Percentiles rank a stretch among this genome's conserved stretches.
phyloP scores from a whole-genome alignment of 1,284 basidiomycete species.

The Puccinia coronata region DNA sequence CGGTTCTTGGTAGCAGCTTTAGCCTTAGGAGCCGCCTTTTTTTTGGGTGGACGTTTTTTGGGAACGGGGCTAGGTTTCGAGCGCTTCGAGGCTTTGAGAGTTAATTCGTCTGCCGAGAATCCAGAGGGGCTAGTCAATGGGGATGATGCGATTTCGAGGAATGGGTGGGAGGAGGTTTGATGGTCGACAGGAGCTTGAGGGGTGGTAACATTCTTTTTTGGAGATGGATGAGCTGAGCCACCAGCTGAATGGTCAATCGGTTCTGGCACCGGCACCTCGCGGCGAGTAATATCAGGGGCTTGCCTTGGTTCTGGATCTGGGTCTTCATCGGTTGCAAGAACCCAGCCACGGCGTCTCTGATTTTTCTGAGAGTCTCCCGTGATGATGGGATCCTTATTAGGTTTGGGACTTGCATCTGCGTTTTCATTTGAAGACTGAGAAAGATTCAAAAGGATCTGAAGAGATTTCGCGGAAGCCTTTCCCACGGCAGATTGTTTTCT shows the following conservation, averaged over 20 bases:
- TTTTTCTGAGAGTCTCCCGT: not conserved
- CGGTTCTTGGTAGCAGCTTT: constrained; percentile 15
- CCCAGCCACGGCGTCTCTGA: constrained; percentile 9
- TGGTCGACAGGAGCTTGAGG: not conserved
- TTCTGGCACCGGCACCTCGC: not conserved
- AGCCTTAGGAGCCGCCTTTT: constrained; percentile 5
- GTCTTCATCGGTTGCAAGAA: not conserved
- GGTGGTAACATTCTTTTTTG: not conserved
- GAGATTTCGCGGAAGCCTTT: constrained; percentile 27
- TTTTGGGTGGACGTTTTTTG: constrained; percentile 9
- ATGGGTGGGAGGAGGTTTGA: not conserved
- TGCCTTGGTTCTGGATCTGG: not conserved
- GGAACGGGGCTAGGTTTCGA: not conserved
- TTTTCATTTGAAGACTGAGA: constrained; percentile 19
- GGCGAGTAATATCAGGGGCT: not conserved
- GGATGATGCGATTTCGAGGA: constrained; percentile 12
- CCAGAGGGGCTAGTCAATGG: constrained; percentile 17
- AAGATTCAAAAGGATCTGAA: constrained; percentile 27
- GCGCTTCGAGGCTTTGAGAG: constrained; percentile 11
- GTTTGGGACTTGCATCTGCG: not conserved
- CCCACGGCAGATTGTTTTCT: constrained; percentile 43
- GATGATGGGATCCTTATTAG: not conserved
- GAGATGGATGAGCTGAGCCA: constrained; percentile 7
- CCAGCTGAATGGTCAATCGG: not conserved
- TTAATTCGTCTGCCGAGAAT: constrained; percentile 10